Evolutionary conservation across 2,329 filamentous ascomycete genomes (phyloP).

Genomic region (Xylariales sp.): DNA sequence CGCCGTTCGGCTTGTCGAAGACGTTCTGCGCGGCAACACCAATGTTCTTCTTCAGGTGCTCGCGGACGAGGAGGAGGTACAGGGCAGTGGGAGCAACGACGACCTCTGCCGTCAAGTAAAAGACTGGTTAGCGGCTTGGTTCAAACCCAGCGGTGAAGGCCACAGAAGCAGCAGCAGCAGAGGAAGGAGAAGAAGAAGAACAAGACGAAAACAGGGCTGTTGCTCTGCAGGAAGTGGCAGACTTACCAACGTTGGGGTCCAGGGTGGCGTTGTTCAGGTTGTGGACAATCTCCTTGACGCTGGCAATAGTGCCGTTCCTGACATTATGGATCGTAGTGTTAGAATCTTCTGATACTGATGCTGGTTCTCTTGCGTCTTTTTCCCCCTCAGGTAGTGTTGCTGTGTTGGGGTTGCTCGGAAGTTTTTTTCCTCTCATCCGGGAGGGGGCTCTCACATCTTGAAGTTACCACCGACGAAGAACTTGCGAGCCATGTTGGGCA

Average conservation of each 20-base stretch:
- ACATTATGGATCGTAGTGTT: too few relatives aligned
- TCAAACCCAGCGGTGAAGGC: too few relatives aligned
- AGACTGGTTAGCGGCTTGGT: not conserved
- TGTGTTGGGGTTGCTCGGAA: too few relatives aligned
- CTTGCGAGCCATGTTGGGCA: constrained; percentile 78
- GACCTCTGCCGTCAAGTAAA: constrained; percentile 61
- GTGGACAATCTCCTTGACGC: constrained; percentile 85
- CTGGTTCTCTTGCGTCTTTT: constrained; percentile 4
- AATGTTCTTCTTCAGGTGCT: constrained; percentile 70
- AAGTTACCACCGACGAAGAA: constrained; percentile 99
- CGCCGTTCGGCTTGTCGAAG: constrained; percentile 93
- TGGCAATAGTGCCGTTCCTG: constrained; percentile 90
- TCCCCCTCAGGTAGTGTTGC: constrained; percentile 3
- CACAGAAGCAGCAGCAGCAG: too few relatives aligned
- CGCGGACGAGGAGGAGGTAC: constrained; percentile 84
- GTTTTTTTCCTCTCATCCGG: too few relatives aligned
- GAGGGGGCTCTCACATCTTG: constrained; percentile 77
- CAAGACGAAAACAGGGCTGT: too few relatives aligned
- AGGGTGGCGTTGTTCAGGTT: constrained; percentile 84
- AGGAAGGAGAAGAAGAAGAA: too few relatives aligned
- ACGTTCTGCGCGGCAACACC: constrained; percentile 95
- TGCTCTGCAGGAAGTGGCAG: too few relatives aligned
- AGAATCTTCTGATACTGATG: constrained; percentile 11
- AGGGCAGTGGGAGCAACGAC: constrained; percentile 88
- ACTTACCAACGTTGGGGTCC: constrained; percentile 69